Conservation (phyloP, 345 rosid genomes). For the Psidium guajava region DNA sequence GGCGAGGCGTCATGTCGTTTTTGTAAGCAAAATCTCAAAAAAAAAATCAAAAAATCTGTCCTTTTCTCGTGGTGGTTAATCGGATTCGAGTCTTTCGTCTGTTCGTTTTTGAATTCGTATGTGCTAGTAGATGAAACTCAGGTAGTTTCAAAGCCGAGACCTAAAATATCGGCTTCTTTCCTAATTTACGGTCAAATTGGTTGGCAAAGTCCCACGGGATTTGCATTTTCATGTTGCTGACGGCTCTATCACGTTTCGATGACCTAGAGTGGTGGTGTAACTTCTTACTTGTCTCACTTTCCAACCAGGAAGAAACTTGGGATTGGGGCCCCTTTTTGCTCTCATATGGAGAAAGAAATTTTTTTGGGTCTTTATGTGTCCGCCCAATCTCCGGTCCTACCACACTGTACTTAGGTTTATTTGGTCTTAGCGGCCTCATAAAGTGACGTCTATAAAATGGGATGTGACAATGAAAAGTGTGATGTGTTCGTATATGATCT, state of each 20-base stretch:
- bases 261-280: not conserved
- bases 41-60: not conserved
- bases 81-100: not conserved
- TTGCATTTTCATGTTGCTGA: not conserved
- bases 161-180: not conserved
- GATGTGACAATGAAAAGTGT: not conserved
- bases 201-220: not conserved
- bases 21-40: not conserved
- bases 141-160: not conserved
- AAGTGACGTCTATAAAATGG: not conserved
- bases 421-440: not conserved
- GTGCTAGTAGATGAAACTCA: not conserved
- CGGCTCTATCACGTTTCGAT: not conserved
- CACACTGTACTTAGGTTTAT: not conserved
- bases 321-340: not conserved
- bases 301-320: not conserved
- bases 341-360: not conserved
- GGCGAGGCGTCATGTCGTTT: not conserved
- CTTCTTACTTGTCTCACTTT: not conserved
- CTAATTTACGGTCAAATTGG: not conserved
- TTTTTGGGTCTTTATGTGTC: not conserved
- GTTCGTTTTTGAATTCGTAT: not conserved
- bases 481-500: no score
- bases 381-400: not conserved
- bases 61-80: not conserved